Conservation (phyloP, 257 asterid species). For the Nicotiana obtusifolia region DNA sequence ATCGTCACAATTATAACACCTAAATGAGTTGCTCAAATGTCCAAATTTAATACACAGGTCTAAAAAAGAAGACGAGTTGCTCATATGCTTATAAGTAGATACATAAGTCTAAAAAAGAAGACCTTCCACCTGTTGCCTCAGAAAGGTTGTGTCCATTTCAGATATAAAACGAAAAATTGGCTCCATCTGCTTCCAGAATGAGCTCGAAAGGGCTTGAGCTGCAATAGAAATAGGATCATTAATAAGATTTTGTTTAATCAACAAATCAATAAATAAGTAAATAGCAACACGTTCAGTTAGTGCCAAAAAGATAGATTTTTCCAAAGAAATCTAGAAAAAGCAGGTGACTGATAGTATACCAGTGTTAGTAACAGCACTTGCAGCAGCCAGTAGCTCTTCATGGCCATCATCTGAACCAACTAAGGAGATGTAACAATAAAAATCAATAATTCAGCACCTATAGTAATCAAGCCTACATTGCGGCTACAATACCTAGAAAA, state of each 20-base stretch:
- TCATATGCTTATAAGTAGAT: neutral
- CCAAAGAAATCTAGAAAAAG: conserved; percentile 10
- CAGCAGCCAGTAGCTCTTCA: conserved; percentile 89
- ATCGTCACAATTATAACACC: neutral
- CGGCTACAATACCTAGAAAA: conserved; percentile 52
- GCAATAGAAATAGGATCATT: conserved; percentile 24
- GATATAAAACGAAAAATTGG: conserved; percentile 61
- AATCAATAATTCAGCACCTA: conserved; percentile 4
- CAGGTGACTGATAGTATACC: conserved; percentile 40
- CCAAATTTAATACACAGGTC: neutral
- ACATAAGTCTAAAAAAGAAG: conserved; percentile 12
- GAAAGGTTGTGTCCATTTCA: conserved; percentile 54
- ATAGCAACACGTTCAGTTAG: conserved; percentile 15
- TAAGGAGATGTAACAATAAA: conserved; percentile 16
- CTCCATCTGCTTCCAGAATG: conserved; percentile 86
- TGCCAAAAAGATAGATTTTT: conserved; percentile 4
- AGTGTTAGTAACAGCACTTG: conserved; percentile 66
- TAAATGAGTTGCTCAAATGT: neutral
- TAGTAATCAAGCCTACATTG: neutral
- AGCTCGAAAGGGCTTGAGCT: conserved; percentile 72
- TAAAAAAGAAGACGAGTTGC: neutral
- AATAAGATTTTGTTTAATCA: neutral
- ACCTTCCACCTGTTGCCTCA: conserved; percentile 62
- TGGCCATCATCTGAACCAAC: conserved; percentile 84
- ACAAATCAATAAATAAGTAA: neutral